phyloP scores from a whole-genome alignment of 805 yeast genomes.

The Kurtzmaniella cleridarum region DNA sequence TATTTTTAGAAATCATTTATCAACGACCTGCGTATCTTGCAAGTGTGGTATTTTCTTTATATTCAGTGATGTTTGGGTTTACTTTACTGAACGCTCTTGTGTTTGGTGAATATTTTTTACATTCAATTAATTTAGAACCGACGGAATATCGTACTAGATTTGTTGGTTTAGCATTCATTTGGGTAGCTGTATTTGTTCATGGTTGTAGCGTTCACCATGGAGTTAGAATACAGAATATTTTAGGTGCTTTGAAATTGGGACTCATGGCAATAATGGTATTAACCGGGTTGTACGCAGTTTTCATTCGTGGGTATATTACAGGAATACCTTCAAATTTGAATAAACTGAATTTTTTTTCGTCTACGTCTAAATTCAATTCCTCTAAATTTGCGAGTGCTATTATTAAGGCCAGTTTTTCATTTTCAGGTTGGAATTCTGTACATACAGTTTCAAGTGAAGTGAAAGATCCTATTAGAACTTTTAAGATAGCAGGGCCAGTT shows the following conservation, averaged over 20 bases:
- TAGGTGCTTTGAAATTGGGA: slow-evolving; percentile 57
- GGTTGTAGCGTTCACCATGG: slow-evolving; percentile 59
- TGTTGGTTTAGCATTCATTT: slow-evolving; percentile 24
- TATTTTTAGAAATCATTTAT: slow-evolving; percentile 64
- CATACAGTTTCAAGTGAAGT: slow-evolving; percentile 60
- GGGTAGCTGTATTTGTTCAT: slow-evolving; percentile 39
- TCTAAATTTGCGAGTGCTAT: slow-evolving; percentile 51
- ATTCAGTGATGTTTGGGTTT: slow-evolving; percentile 50
- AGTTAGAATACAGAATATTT: slow-evolving; percentile 51
- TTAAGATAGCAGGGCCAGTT: slow-evolving; percentile 57
- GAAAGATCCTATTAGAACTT: slow-evolving; percentile 51
- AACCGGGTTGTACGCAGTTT: slow-evolving; percentile 55
- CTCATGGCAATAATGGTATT: slow-evolving; percentile 49
- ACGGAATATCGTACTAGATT: slow-evolving; percentile 29
- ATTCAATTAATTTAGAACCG: slow-evolving; percentile 37
- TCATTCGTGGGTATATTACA: slow-evolving; percentile 41
- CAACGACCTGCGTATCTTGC: slow-evolving; percentile 53
- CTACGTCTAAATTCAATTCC: slow-evolving; percentile 29
- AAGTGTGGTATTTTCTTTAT: slow-evolving; percentile 45
- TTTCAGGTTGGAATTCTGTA: slow-evolving; percentile 59
- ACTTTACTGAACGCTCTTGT: slow-evolving; percentile 51
- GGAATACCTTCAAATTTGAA: slow-evolving; percentile 40
- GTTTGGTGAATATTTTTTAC: slow-evolving; percentile 56
- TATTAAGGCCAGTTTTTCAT: slow-evolving; percentile 54
- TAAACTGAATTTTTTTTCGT: slow-evolving; percentile 23